These are phyloP conservation scores for Populus trichocarpa DNA, from an alignment of 441 rosid genomes.

Conservation along the genomic window DNA sequence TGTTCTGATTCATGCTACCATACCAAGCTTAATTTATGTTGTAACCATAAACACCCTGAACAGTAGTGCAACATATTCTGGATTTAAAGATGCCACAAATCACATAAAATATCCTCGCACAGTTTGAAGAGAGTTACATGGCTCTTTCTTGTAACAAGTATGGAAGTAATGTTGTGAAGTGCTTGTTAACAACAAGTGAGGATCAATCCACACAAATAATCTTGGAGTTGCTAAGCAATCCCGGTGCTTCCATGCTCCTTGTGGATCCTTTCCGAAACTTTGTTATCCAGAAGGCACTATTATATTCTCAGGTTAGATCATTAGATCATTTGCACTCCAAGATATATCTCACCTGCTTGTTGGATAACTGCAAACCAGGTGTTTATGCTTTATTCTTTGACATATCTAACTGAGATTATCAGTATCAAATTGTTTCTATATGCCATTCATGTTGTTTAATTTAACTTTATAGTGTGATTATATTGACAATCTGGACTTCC, in stretches of 20 bases:
- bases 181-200: constrained; percentile 32
- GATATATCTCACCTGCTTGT: neutral
- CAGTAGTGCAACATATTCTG: constrained; percentile 55
- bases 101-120: constrained; percentile 32
- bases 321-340: constrained; percentile 15
- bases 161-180: constrained; percentile 76
- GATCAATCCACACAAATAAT: constrained; percentile 34
- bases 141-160: constrained; percentile 59
- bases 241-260: constrained; percentile 42
- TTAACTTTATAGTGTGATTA: neutral
- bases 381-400: too few relatives aligned
- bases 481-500: neutral
- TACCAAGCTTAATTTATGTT: too few relatives aligned
- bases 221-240: constrained; percentile 43
- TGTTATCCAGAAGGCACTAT: constrained; percentile 59
- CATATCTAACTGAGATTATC: neutral
- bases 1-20: too few relatives aligned
- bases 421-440: too few relatives aligned
- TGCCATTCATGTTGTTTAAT: neutral
- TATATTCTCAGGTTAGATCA: constrained; percentile 54
- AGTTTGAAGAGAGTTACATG: constrained; percentile 40
- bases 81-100: constrained; percentile 28
- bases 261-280: constrained; percentile 64
- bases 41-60: too few relatives aligned
- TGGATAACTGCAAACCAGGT: neutral